Percentiles rank a stretch among this genome's conserved stretches.
Conservation (phyloP, 176 grass and related monocot genomes). For the Phoenix dactylifera region DNA sequence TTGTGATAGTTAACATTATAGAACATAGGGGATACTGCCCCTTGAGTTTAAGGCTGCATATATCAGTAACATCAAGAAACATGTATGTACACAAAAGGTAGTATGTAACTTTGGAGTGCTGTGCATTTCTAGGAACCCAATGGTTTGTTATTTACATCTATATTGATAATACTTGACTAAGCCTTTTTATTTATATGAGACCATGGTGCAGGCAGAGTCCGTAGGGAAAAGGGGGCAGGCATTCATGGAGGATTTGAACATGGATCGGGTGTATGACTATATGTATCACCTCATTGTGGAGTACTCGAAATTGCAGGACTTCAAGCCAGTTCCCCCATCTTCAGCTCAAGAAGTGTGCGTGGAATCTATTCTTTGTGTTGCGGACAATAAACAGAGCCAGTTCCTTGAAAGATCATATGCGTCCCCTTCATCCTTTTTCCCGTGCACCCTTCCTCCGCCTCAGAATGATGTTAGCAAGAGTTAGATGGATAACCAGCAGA, state of each 20-base stretch:
- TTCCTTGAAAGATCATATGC: constrained; percentile 46
- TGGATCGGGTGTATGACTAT: constrained; percentile 77
- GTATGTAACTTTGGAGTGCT: too few relatives aligned
- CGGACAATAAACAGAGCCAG: constrained; percentile 35
- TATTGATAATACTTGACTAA: too few relatives aligned
- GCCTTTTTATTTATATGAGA: too few relatives aligned
- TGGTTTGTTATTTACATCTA: too few relatives aligned
- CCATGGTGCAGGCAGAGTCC: constrained; percentile 33
- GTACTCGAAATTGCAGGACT: constrained; percentile 65
- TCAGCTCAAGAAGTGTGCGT: constrained; percentile 57
- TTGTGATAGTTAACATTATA: too few relatives aligned
- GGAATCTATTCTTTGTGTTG: constrained; percentile 58
- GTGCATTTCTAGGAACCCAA: too few relatives aligned
- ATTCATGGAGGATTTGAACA: constrained; percentile 54
- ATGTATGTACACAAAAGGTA: too few relatives aligned
- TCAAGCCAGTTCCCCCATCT: constrained; percentile 35
- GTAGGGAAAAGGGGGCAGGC: constrained; percentile 45
- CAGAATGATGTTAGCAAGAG: too few relatives aligned
- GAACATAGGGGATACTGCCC: too few relatives aligned
- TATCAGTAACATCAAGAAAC: too few relatives aligned
- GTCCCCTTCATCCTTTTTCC: constrained; percentile 18
- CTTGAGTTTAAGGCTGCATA: too few relatives aligned
- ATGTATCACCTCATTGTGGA: constrained; percentile 74
- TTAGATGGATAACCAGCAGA: too few relatives aligned
- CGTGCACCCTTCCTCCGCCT: constrained; percentile 29